These are phyloP conservation scores for Cladophialophora carrionii DNA, from an alignment of 2,329 filamentous ascomycete genomes.

Conservation along the genomic window DNA sequence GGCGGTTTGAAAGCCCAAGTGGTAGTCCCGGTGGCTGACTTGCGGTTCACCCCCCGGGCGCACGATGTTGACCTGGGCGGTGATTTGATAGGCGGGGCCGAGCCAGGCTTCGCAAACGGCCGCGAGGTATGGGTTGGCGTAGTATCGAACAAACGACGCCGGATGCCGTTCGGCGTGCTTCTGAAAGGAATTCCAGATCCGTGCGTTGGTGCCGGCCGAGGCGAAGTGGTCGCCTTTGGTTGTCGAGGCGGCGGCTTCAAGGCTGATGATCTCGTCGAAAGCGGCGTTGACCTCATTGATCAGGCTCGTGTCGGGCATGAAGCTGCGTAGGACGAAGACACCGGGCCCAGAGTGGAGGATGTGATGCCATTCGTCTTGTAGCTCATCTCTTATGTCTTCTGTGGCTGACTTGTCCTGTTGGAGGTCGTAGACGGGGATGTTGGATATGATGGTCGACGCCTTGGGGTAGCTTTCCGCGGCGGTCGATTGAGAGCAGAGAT, in stretches of 20 bases:
- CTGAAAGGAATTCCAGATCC: constrained; percentile 69
- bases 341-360: constrained; percentile 62
- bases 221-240: constrained; percentile 64
- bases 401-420: constrained; percentile 36
- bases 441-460: constrained; percentile 50
- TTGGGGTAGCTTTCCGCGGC: constrained; percentile 53
- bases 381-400: constrained; percentile 42
- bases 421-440: constrained; percentile 62
- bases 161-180: constrained; percentile 62
- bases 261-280: constrained; percentile 55
- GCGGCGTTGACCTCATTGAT: constrained; percentile 55
- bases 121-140: constrained; percentile 62
- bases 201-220: constrained; percentile 57
- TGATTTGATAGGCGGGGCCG: constrained; percentile 63
- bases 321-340: constrained; percentile 60
- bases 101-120: constrained; percentile 61
- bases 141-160: constrained; percentile 60
- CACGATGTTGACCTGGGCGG: constrained; percentile 66
- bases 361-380: constrained; percentile 66
- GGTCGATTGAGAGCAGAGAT: constrained; percentile 50
- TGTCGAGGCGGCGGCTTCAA: constrained; percentile 42
- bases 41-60: constrained; percentile 62
- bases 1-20: constrained; percentile 64
- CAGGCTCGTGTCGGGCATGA: constrained; percentile 51
- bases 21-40: constrained; percentile 64